Base-by-base conservation (phyloP, 371 early-diverging fungal species). In the Rhizopus stolonifer region DNA sequence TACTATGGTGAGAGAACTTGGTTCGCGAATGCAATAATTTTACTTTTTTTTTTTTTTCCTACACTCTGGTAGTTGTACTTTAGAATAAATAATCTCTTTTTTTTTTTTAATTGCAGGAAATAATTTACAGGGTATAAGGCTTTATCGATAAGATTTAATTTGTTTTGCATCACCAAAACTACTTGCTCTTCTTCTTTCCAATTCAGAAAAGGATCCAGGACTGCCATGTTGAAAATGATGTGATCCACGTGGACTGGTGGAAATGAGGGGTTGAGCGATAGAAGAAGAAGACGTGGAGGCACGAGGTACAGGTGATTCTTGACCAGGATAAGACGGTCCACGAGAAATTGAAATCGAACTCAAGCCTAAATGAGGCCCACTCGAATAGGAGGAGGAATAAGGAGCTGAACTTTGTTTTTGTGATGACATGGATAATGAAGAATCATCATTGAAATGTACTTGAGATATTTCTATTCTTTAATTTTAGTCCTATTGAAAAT, bases 211-310 rank as follows among this genome's bases (percentile, higher is more conserved):
- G 4, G 67, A 67, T 17, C 59, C 56, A 0, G 64, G 64, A 29
- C 67, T 67, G 17, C 55, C 58, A 15, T 15, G 56, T 5, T 57
- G 46, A 42, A 42, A 18, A n/a, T 55, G 44, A 39, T 58, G 44
- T 9, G 65, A 56, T 1, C 54, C 60, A 5, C 60, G 46, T 17
- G 68, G 56, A 22, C 64, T 67, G 8, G 67, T 52, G 15, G 55
- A 52, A 15, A 32, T 42, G 15, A 18, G n/a, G 10, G 18, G 33
- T 5, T 38, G 18, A 4, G 11, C 22, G 1, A 60, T 43, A 3
- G 75, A 71, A 13, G 76, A 75, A 0, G 75, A 74, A 4, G 76
- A 71, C 1, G 75, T 75, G 6, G 75, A 75, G 14, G 75, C 70
- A 33, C 72, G 69, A n/a, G 72, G 75, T 2, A 67, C 52, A 31